Percentiles rank a stretch among this genome's conserved stretches.
phyloP scores from a whole-genome alignment of 1,284 basidiomycete species.

The Grifola frondosa region DNA sequence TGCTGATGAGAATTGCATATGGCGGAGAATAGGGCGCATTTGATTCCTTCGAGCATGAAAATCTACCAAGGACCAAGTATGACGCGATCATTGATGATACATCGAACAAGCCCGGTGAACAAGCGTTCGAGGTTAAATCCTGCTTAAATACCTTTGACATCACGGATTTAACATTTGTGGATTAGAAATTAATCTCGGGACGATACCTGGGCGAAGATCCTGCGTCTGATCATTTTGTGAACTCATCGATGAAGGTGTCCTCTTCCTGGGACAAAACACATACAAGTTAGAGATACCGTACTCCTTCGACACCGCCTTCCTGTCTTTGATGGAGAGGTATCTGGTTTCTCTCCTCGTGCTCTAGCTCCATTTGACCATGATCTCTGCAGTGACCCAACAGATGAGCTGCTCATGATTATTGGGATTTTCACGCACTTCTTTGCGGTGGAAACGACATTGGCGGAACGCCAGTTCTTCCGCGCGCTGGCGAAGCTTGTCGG shows the following conservation, averaged over 20 bases:
- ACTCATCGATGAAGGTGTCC: slow-evolving; percentile 93
- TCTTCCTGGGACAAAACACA: slow-evolving; percentile 97
- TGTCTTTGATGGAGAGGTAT: slow-evolving; percentile 93
- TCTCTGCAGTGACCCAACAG: slow-evolving; percentile 82
- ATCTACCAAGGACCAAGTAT: slow-evolving; percentile 93
- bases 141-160: neutral
- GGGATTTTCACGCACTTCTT: slow-evolving; percentile 98
- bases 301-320: slow-evolving; percentile 94
- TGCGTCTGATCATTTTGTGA: slow-evolving; percentile 93
- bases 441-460: slow-evolving; percentile 88
- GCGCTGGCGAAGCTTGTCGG: slow-evolving; percentile 88
- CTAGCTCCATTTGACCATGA: neutral
- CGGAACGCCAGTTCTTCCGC: slow-evolving; percentile 94
- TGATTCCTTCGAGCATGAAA: slow-evolving; percentile 94
- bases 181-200: slow-evolving; percentile 95
- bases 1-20: neutral
- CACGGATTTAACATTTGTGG: neutral
- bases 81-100: slow-evolving; percentile 90
- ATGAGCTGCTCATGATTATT: slow-evolving; percentile 94
- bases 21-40: slow-evolving; percentile 78
- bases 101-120: slow-evolving; percentile 96
- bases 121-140: slow-evolving; percentile 74
- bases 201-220: slow-evolving; percentile 96
- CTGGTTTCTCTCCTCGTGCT: slow-evolving; percentile 11
- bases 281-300: slow-evolving; percentile 96